Percentiles rank a stretch among this genome's conserved stretches.
Evolutionary conservation across 257 asterid genomes (phyloP).

Genomic region (Osmanthus fragrans): DNA sequence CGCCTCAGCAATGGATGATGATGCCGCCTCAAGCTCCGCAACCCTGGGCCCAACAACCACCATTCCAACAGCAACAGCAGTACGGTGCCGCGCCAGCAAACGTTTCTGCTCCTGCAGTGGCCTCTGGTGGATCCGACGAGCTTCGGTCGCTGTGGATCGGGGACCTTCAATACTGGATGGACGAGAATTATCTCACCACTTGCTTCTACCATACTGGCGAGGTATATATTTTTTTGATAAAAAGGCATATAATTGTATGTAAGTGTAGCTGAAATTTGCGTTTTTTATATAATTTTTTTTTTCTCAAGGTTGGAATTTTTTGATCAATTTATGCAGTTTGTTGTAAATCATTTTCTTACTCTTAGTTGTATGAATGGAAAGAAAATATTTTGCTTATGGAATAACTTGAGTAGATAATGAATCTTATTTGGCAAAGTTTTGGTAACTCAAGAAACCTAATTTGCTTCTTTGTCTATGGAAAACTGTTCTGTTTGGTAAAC

Average conservation of each 20-base stretch:
- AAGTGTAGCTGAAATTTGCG: background rate
- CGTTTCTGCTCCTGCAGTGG: constrained; percentile 21
- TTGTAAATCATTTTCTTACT: background rate
- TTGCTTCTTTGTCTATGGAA: background rate
- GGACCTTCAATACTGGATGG: constrained; percentile 92
- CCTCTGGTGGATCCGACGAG: constrained; percentile 49
- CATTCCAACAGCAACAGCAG: constrained; percentile 44
- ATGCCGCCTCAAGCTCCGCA: constrained; percentile 43
- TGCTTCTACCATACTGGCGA: constrained; percentile 76
- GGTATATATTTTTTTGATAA: constrained; percentile 34
- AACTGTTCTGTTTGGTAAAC: background rate
- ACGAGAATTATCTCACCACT: constrained; percentile 60
- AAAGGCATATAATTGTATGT: background rate
- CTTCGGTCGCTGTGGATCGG: constrained; percentile 86
- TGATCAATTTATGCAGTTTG: background rate
- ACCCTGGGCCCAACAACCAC: constrained; percentile 41
- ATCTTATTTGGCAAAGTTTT: background rate
- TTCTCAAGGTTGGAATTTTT: background rate
- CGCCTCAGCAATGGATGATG: constrained; percentile 52
- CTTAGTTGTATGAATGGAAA: background rate
- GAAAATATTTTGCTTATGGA: background rate
- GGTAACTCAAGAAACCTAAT: background rate
- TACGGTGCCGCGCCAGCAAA: constrained; percentile 44
- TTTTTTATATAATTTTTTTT: background rate
- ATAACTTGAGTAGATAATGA: background rate